A percentile compares a stretch with the other conserved stretches of the same genome.
These are phyloP conservation scores for Coniosporium apollinis DNA, from an alignment of 495 filamentous ascomycete genomes.

Conservation along the genomic window DNA sequence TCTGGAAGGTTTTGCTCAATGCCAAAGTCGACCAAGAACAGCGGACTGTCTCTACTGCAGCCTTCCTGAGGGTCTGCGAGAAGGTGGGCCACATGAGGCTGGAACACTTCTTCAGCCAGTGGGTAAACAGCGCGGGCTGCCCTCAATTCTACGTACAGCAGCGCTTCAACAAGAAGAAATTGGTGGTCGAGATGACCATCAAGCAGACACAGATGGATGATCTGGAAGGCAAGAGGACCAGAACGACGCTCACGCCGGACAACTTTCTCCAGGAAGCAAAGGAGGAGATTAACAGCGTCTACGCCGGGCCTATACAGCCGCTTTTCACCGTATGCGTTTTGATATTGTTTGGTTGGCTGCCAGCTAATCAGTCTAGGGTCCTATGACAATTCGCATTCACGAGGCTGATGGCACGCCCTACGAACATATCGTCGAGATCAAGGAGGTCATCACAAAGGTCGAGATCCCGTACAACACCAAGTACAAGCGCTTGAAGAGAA, in stretches of 20 bases:
- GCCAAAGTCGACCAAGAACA: constrained; percentile 60
- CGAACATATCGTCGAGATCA: constrained; percentile 93
- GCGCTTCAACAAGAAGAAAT: constrained; percentile 92
- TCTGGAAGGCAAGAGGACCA: too few relatives aligned
- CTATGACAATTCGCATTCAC: constrained; percentile 95
- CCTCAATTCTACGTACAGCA: constrained; percentile 72
- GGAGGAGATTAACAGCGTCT: constrained; percentile 55
- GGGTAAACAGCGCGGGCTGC: constrained; percentile 76
- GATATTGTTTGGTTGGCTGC: not conserved
- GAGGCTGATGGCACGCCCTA: constrained; percentile 98
- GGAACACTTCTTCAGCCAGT: constrained; percentile 82
- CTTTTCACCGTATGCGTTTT: constrained; percentile 46
- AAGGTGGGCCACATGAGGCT: constrained; percentile 70
- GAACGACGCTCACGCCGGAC: too few relatives aligned
- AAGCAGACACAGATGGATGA: constrained; percentile 56
- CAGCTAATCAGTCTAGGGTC: constrained; percentile 31
- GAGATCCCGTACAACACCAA: constrained; percentile 99
- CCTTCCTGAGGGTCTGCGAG: constrained; percentile 70
- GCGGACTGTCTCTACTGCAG: constrained; percentile 50
- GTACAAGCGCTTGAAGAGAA: constrained; percentile 93
- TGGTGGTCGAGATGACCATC: constrained; percentile 87
- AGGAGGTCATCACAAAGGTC: constrained; percentile 61
- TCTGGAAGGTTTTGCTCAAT: constrained; percentile 62
- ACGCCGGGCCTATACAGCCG: constrained; percentile 50
- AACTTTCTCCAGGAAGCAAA: constrained; percentile 70